Percentiles rank a stretch among this genome's conserved stretches.
These are phyloP conservation scores for Pilaira anomala DNA, from an alignment of 192 early-diverging fungal genomes.

Conservation along the genomic window DNA sequence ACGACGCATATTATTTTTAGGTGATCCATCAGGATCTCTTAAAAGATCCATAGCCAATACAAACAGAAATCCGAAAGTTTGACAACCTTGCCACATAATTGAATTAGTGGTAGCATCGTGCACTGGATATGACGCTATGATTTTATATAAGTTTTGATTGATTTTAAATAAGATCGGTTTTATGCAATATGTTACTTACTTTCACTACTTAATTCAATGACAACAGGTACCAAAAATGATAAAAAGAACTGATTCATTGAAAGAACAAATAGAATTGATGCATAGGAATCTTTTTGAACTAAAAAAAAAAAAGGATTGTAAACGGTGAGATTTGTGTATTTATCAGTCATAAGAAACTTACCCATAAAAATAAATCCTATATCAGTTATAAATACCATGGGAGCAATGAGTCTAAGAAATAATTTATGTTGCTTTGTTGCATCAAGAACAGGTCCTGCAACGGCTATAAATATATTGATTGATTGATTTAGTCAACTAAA, in stretches of 20 bases:
- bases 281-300: constrained; percentile 32
- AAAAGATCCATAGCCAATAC: constrained; percentile 31
- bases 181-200: constrained; percentile 21
- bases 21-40: constrained; percentile 21
- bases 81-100: constrained; percentile 36
- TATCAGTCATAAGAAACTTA: constrained; percentile 5
- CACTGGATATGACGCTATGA: constrained; percentile 32
- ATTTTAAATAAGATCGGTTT: background rate
- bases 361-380: constrained; percentile 33
- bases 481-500: background rate
- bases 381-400: constrained; percentile 31
- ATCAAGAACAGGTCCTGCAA: constrained; percentile 37
- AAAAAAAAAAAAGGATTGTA: background rate
- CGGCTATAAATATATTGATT: constrained; percentile 17
- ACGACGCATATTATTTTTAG: constrained; percentile 21
- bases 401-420: constrained; percentile 28
- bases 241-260: constrained; percentile 39
- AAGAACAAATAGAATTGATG: constrained; percentile 32
- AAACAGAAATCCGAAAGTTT: constrained; percentile 33
- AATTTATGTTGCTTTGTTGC: constrained; percentile 33
- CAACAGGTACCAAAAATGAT: constrained; percentile 35
- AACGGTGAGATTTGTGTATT: background rate
- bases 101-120: constrained; percentile 33
- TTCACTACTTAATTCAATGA: constrained; percentile 35
- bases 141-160: background rate